Conservation (phyloP, 2,329 filamentous ascomycete species). For the Penicillium sp. region DNA sequence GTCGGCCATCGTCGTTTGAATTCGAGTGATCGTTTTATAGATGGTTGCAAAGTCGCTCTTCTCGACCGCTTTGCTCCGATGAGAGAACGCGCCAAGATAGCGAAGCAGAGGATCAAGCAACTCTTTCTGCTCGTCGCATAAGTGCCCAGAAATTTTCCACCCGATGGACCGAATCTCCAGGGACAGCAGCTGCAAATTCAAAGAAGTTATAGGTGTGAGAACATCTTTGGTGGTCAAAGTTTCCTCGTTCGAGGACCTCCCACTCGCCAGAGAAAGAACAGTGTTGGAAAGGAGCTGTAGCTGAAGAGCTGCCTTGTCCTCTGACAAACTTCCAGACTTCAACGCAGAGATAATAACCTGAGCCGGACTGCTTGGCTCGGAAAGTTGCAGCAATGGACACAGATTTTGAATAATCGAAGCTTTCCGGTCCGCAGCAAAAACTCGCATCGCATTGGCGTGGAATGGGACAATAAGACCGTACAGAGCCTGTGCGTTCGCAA, state of each 20-base stretch:
- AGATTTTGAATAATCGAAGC: slow-evolving; percentile 30
- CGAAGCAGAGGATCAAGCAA: slow-evolving; percentile 41
- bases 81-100: slow-evolving; percentile 35
- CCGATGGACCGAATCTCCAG: slow-evolving; percentile 39
- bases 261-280: slow-evolving; percentile 33
- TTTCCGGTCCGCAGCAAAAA: slow-evolving; percentile 34
- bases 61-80: slow-evolving; percentile 31
- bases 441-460: slow-evolving; percentile 38
- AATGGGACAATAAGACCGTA: slow-evolving; percentile 35
- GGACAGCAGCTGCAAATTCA: slow-evolving; percentile 40
- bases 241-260: slow-evolving; percentile 10
- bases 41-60: slow-evolving; percentile 35
- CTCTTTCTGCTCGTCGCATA: slow-evolving; percentile 40
- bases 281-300: slow-evolving; percentile 42
- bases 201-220: slow-evolving; percentile 26
- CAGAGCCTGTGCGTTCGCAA: slow-evolving; percentile 24
- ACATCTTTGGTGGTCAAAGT: slow-evolving; percentile 18
- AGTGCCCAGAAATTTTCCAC: slow-evolving; percentile 41
- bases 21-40: slow-evolving; percentile 33
- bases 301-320: slow-evolving; percentile 41
- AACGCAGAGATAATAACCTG: slow-evolving; percentile 37
- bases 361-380: slow-evolving; percentile 36
- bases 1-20: slow-evolving; percentile 29
- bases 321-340: slow-evolving; percentile 31
- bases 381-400: slow-evolving; percentile 28